These are phyloP conservation scores for Saccharomyces hybrid DNA, from an alignment of 1,139 yeast genomes.

Conservation along the genomic window DNA sequence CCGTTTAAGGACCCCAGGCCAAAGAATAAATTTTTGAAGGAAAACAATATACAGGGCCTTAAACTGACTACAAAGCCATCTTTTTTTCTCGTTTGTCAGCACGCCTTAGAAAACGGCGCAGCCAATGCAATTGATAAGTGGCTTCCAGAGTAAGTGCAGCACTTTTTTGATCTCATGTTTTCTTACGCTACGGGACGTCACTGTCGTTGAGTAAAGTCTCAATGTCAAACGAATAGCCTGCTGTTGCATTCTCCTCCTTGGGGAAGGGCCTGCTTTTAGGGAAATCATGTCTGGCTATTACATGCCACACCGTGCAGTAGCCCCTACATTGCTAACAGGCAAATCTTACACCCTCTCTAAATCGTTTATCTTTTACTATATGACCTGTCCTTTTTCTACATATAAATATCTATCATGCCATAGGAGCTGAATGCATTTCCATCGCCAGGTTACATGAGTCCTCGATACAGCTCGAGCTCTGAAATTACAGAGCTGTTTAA, in stretches of 20 bases:
- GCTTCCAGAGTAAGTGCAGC: not conserved
- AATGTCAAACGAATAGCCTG: constrained; percentile 1
- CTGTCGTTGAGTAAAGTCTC: constrained; percentile 1
- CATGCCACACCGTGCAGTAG: constrained; percentile 1
- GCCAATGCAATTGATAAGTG: not conserved
- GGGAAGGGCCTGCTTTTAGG: constrained; percentile 4
- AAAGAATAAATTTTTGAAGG: not conserved
- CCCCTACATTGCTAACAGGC: constrained; percentile 9
- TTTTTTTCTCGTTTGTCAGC: not conserved
- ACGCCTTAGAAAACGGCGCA: not conserved
- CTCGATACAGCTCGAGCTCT: not conserved
- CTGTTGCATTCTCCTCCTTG: not conserved
- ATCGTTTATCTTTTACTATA: not conserved
- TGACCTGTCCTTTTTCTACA: constrained; percentile 5
- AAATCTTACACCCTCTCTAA: not conserved
- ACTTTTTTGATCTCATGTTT: not conserved
- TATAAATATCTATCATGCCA: constrained; percentile 5
- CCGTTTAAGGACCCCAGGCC: not conserved
- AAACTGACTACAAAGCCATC: constrained; percentile 1
- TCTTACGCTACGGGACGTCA: not conserved
- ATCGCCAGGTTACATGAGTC: not conserved
- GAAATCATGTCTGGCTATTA: constrained; percentile 1
- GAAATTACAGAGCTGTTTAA: not conserved
- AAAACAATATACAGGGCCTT: not conserved
- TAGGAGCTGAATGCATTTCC: not conserved